Base-by-base conservation (phyloP, 176 grass and related monocot species). In the Cenchrus americanus region DNA sequence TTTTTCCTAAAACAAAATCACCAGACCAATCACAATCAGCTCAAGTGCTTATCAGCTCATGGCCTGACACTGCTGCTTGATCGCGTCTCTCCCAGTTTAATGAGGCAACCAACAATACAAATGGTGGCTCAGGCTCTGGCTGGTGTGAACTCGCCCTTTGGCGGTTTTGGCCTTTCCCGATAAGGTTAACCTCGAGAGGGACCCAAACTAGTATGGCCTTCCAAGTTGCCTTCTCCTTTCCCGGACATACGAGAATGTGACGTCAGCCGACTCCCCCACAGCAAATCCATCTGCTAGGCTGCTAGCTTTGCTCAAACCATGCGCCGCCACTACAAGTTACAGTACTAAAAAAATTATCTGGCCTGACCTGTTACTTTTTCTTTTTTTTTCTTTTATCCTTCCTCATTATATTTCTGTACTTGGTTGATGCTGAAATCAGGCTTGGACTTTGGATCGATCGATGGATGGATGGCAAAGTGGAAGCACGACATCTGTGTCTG, bases 391-490 rank as follows among this genome's bases (percentile, higher is more conserved):
- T 21, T 44, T 4, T n/a, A n/a, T n/a, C n/a, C n/a, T n/a, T 24
- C 11, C 21, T 3, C 18, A 2, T 37, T 4, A 37, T 37, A 37
- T 37, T 37, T 41, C 13, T 65, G 21, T 52, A 40, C 70, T 84
- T 84, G 37, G 60, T 54, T 24, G 69, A 50, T 74, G 59, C 71
- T 83, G 27, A 62, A 77, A 78, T 46, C 59, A 48, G 42, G 14
- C 42, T 15, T 83, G 17, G 34, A 37, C 4, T 37, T 37, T 37
- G 34, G 34, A 37, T 37, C 3, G n/a, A 24, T 61, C 3, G n/a
- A 24, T 61, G 10, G n/a, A 61, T 30, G 26, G 70, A 83, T 65
- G 81, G 81, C 58, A 53, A 74, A 83, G 65, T 23, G 42, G 75
- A 51, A 71, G 14, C 52, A 85, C 64, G 30, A 40, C 52, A n/a